A percentile compares a stretch with the other conserved stretches of the same genome.
Evolutionary conservation across 768 basidiomycete species (phyloP).

Genomic region (Termitomyces sp.): DNA sequence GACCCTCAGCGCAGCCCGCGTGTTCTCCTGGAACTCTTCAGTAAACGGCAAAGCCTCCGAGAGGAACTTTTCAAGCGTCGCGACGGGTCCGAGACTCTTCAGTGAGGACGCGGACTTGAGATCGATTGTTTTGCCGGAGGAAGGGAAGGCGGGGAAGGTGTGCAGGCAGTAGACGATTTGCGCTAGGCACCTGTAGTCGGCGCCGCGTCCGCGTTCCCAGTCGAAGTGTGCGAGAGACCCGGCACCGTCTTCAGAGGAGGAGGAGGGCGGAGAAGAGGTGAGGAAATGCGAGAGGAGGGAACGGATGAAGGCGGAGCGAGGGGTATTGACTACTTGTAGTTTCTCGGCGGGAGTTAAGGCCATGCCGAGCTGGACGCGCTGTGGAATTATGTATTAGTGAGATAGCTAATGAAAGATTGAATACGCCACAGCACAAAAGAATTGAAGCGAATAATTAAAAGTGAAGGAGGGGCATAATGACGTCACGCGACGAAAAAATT

Average conservation of each 20-base stretch:
- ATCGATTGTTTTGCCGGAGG: slow-evolving; percentile 19
- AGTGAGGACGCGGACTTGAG: slow-evolving; percentile 36
- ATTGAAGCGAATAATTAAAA: background rate
- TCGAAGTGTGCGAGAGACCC: slow-evolving; percentile 37
- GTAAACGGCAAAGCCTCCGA: background rate
- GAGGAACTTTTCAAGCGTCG: slow-evolving; percentile 25
- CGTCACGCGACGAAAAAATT: background rate
- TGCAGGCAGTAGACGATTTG: slow-evolving; percentile 51
- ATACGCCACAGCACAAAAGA: background rate
- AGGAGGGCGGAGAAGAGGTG: slow-evolving; percentile 54
- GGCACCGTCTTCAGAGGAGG: slow-evolving; percentile 39
- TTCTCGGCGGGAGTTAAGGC: slow-evolving; percentile 65
- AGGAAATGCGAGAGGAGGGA: slow-evolving; percentile 46
- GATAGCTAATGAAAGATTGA: background rate
- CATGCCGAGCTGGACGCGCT: slow-evolving; percentile 80
- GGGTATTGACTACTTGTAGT: slow-evolving; percentile 60
- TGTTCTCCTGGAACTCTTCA: background rate
- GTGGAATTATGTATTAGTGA: background rate
- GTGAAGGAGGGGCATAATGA: background rate
- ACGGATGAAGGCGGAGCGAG: slow-evolving; percentile 59
- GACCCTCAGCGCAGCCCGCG: background rate
- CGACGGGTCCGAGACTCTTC: slow-evolving; percentile 33
- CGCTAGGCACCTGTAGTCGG: slow-evolving; percentile 56
- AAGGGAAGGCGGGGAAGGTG: slow-evolving; percentile 26
- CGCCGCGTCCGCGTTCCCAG: slow-evolving; percentile 48